Evolutionary conservation across 331 rosid genomes (phyloP).

Genomic region (Rosa hybrid): DNA sequence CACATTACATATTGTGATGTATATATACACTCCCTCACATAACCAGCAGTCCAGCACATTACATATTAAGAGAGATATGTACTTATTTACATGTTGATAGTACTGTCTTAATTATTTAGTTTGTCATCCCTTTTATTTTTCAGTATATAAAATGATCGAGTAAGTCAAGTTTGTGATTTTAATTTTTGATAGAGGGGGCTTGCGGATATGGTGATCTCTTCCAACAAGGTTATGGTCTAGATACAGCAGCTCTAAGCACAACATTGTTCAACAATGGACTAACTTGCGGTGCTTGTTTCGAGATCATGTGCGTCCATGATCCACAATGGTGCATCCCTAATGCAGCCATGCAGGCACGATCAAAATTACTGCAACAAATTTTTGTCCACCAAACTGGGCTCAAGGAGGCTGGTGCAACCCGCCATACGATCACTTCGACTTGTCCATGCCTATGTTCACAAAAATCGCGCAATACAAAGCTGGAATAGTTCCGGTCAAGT

Average conservation of each 20-base stretch:
- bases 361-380: conserved; percentile 36
- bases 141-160: not conserved
- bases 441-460: conserved; percentile 22
- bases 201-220: conserved; percentile 46
- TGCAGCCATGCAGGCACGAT: conserved; percentile 20
- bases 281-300: conserved; percentile 37
- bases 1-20: not conserved
- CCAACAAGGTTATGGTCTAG: conserved; percentile 45
- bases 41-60: not conserved
- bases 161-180: not conserved
- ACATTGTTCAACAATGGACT: conserved; percentile 35
- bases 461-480: conserved; percentile 3
- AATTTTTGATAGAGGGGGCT: conserved; percentile 31
- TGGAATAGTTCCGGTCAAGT: not conserved
- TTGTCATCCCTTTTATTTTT: not conserved
- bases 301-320: conserved; percentile 26
- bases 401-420: conserved; percentile 46
- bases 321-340: conserved; percentile 30
- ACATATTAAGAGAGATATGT: too few species aligned
- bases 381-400: conserved; percentile 33
- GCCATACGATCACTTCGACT: conserved; percentile 38
- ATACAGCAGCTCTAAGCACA: conserved; percentile 40
- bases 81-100: not conserved
- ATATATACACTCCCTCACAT: not conserved
- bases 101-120: not conserved